Base-by-base conservation (phyloP, 2,329 filamentous ascomycete species). In the Berkeleyomyces basicola region DNA sequence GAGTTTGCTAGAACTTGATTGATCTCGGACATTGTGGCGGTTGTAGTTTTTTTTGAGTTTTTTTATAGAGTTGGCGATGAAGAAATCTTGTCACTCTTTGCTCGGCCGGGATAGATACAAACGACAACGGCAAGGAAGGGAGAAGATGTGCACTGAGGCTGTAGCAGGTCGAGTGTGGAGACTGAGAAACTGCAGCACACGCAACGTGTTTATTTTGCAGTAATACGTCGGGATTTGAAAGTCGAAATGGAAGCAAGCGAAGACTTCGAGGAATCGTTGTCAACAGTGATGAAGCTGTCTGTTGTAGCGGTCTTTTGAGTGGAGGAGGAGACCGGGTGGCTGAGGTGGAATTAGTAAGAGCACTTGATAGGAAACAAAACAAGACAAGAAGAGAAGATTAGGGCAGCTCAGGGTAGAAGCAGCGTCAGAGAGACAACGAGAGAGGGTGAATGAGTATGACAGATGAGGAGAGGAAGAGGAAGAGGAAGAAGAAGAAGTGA, bases 1-100 rank as follows among this genome's bases (percentile, higher is more conserved):
- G 93, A 97, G 80, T 91, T 92, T 77, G 90, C 85, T 80, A 99
- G 87, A 79, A 99, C 92, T 79, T 90, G 87, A 80, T 92, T 95
- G 80, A 97, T 95, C 79, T 97, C 90, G 87, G 95, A 78, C 79
- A 79, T 82, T 76, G 80, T 82, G 81, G 83, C 90, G 75, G 72
- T 79, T 74, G 37, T 72, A 70, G 71, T 71, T 70, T 69, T 67
- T 42, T 64, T 58, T 58, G 31, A 62, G 39, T 62, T 60, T 62
- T 62, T 61, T 39, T 62, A 49, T 61, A 40, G 47, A 53, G 43
- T 23, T 59, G n/a, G 39, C 7, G 10, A 53, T 36, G 33, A 16
- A 43, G 37, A 55, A 57, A 31, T 55, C 60, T 39, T 42, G 40
- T 31, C 10, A 39, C 49, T 61, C 53, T 57, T 40, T 61, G 49